Conservation (phyloP, 208 protist species). For the Trypanosoma rangeli region DNA sequence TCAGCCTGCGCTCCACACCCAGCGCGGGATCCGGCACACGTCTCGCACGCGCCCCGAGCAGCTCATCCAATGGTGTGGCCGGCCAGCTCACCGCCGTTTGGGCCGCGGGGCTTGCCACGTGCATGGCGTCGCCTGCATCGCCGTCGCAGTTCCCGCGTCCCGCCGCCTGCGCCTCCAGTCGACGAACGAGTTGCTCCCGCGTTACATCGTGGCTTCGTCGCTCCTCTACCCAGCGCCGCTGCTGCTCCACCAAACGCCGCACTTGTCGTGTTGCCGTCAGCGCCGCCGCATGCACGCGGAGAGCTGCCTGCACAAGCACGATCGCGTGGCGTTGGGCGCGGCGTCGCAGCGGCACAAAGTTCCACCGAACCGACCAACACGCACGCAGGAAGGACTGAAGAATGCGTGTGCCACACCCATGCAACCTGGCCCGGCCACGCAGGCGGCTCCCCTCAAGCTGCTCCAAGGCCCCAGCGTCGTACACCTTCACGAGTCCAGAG, state of each 20-base stretch:
- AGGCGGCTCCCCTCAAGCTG: slow-evolving; percentile 5
- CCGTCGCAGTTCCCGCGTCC: not conserved
- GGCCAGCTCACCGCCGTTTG: not conserved
- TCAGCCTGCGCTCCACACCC: too few relatives aligned
- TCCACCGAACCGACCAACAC: slow-evolving; percentile 23
- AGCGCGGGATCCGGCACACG: not conserved
- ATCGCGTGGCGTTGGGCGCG: not conserved
- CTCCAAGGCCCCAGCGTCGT: slow-evolving; percentile 9
- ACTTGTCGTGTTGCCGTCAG: not conserved
- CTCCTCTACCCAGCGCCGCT: not conserved
- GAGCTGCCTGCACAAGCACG: slow-evolving; percentile 1
- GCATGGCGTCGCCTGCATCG: not conserved
- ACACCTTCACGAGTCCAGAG: slow-evolving; percentile 11
- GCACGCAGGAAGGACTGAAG: slow-evolving; percentile 28
- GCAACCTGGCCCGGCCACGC: not conserved
- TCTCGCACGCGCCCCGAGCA: not conserved
- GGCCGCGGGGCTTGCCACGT: not conserved
- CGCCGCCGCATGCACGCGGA: not conserved
- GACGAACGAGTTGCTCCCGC: slow-evolving; percentile 1
- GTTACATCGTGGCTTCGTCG: not conserved
- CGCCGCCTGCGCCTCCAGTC: slow-evolving; percentile 1
- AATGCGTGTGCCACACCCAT: slow-evolving; percentile 2
- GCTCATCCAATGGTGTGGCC: not conserved
- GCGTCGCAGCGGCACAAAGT: slow-evolving; percentile 19
- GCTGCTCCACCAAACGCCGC: not conserved